A percentile compares a stretch with the other conserved stretches of the same genome.
These are phyloP conservation scores for Pythium scleroteichum DNA, from an alignment of 352 stramenopile genomes.

Conservation along the genomic window DNA sequence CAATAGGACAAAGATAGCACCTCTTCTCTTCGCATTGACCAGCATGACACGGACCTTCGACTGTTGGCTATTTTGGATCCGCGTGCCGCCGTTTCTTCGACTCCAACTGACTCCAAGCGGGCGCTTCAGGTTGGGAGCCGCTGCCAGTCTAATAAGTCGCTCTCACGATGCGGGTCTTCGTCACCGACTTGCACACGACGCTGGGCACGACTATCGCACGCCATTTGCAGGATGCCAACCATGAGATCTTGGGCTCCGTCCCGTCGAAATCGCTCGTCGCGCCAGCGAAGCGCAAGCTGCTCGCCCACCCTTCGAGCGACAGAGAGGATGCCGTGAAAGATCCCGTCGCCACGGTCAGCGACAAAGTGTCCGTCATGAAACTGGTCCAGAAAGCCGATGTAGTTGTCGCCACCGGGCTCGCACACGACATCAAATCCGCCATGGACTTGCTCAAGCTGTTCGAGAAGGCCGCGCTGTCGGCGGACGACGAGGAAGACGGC, in stretches of 20 bases:
- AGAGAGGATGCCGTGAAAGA: constrained; percentile 44
- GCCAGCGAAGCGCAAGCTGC: constrained; percentile 51
- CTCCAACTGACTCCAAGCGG: constrained; percentile 11
- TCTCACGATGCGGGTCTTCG: constrained; percentile 66
- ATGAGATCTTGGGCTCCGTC: constrained; percentile 67
- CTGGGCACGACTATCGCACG: constrained; percentile 51
- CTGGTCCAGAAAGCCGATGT: constrained; percentile 59
- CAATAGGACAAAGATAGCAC: too few relatives aligned
- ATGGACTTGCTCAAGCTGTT: constrained; percentile 72
- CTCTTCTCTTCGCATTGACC: too few relatives aligned
- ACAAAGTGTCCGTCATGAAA: constrained; percentile 49
- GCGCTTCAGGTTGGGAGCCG: neutral
- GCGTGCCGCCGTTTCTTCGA: neutral
- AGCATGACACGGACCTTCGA: too few relatives aligned
- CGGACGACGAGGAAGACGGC: constrained; percentile 31
- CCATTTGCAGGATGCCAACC: constrained; percentile 59
- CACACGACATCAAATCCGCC: constrained; percentile 48
- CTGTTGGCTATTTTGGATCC: constrained; percentile 7
- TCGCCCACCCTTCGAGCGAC: constrained; percentile 60
- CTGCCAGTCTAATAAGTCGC: neutral
- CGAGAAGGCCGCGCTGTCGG: constrained; percentile 42
- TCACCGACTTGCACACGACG: constrained; percentile 67
- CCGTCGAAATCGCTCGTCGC: constrained; percentile 45
- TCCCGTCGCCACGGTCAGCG: constrained; percentile 47
- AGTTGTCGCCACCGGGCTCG: constrained; percentile 52